A percentile compares a stretch with the other conserved stretches of the same genome.
Evolutionary conservation across 2,329 filamentous ascomycete species (phyloP).

Genomic region (Xylariaceae sp.): DNA sequence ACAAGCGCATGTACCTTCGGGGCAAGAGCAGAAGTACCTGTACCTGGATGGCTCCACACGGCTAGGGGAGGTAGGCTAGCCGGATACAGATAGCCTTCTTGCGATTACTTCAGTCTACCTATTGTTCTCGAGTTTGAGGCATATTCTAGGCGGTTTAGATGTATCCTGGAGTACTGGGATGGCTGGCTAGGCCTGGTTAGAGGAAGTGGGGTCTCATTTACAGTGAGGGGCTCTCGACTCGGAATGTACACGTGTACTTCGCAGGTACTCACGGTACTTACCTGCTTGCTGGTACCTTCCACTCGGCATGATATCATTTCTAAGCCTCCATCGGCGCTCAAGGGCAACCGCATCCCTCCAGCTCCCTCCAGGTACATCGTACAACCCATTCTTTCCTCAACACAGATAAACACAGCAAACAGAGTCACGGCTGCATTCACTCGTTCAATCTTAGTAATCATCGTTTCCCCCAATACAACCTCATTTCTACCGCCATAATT

Average conservation of each 20-base stretch:
- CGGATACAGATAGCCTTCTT: no score
- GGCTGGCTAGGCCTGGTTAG: neutral
- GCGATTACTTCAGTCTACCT: no score
- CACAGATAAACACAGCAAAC: neutral
- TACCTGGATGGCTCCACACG: no score
- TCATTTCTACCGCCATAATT: no score
- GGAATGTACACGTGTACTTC: neutral
- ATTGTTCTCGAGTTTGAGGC: neutral
- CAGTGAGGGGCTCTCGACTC: neutral
- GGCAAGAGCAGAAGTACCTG: neutral
- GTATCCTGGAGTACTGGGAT: neutral
- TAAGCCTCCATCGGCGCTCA: constrained; percentile 1
- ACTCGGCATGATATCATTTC: constrained; percentile 12
- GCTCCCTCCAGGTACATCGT: no score
- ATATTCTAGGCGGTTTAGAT: neutral
- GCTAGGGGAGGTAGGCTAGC: no score
- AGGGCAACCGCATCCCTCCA: neutral
- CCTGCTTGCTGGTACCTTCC: neutral
- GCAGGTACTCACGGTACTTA: neutral
- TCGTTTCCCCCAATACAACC: no score
- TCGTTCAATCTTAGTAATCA: neutral
- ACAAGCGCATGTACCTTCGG: neutral
- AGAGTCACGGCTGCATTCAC: neutral
- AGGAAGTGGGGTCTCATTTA: neutral
- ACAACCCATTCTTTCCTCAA: neutral